These are phyloP conservation scores for Aspergillus transmontanensis DNA, from an alignment of 2,329 filamentous ascomycete species.

Conservation along the genomic window DNA sequence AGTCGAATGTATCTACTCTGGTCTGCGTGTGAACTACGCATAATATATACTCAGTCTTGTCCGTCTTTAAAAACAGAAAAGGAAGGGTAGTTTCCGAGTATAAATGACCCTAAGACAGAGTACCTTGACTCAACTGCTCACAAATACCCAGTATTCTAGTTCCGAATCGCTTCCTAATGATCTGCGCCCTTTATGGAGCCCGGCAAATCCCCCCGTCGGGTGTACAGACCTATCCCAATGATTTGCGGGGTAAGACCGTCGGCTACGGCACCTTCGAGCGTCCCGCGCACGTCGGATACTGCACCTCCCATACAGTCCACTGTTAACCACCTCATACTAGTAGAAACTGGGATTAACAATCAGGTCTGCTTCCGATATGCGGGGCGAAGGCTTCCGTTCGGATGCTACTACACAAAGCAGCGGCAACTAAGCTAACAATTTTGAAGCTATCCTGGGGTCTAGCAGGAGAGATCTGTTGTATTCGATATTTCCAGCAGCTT, in stretches of 20 bases:
- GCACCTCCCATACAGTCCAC: neutral
- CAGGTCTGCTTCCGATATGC: neutral
- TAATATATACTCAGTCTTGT: neutral
- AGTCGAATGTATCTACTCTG: too few species aligned
- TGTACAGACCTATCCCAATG: neutral
- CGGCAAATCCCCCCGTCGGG: neutral
- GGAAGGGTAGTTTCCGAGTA: neutral
- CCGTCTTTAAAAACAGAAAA: neutral
- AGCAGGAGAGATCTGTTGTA: neutral
- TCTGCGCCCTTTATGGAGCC: neutral
- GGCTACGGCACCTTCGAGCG: slow-evolving; percentile 6
- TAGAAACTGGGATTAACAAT: neutral
- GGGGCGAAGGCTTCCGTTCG: neutral
- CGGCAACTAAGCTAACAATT: neutral
- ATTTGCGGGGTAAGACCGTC: slow-evolving; percentile 1
- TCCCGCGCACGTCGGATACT: slow-evolving; percentile 7
- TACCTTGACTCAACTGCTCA: neutral
- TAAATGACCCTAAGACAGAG: neutral
- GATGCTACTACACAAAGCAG: neutral
- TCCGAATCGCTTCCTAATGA: neutral
- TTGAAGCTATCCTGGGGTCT: neutral
- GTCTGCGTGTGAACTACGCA: too few species aligned
- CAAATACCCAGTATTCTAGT: neutral
- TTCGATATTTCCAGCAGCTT: neutral
- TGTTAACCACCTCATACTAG: neutral